These are phyloP conservation scores for Pseudogymnoascus sp. DNA, from an alignment of 2,329 filamentous ascomycete species.

Conservation along the genomic window DNA sequence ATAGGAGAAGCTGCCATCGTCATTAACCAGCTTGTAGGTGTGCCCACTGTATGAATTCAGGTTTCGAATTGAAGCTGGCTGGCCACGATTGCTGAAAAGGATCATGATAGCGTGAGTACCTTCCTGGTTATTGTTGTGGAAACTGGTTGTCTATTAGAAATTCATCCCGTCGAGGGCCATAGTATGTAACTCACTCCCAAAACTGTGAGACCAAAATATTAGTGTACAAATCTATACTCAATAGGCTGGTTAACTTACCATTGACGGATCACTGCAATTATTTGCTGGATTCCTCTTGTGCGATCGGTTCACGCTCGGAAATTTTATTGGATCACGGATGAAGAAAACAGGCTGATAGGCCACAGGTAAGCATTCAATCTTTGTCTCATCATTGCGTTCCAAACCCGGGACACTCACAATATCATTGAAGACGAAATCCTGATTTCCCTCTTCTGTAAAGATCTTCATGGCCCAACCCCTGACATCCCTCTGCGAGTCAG, in stretches of 20 bases:
- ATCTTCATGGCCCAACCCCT: constrained; percentile 43
- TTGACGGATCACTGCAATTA: constrained; percentile 30
- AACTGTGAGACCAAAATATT: constrained; percentile 15
- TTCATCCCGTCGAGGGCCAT: too few species aligned
- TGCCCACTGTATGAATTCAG: constrained; percentile 41
- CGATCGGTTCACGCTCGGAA: constrained; percentile 38
- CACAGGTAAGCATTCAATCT: too few species aligned
- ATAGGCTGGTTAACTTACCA: constrained; percentile 24
- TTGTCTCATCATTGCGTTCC: too few species aligned
- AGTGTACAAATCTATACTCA: too few species aligned
- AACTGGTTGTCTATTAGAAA: constrained; percentile 13
- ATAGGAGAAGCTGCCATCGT: constrained; percentile 40
- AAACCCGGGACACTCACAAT: constrained; percentile 12
- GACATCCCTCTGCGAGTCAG: constrained; percentile 39
- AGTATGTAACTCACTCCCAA: constrained; percentile 26
- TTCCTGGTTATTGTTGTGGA: constrained; percentile 38
- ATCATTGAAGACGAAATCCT: constrained; percentile 40
- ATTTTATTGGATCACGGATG: constrained; percentile 40
- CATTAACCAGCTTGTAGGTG: constrained; percentile 39
- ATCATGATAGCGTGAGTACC: constrained; percentile 44
- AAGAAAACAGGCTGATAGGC: constrained; percentile 34
- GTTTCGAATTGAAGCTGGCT: constrained; percentile 38
- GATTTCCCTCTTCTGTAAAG: constrained; percentile 43
- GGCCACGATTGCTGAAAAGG: constrained; percentile 42
- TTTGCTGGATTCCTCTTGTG: constrained; percentile 37